Evolutionary conservation across 768 basidiomycete genomes (phyloP).

Genomic region (Xanthoconium purpureum): DNA sequence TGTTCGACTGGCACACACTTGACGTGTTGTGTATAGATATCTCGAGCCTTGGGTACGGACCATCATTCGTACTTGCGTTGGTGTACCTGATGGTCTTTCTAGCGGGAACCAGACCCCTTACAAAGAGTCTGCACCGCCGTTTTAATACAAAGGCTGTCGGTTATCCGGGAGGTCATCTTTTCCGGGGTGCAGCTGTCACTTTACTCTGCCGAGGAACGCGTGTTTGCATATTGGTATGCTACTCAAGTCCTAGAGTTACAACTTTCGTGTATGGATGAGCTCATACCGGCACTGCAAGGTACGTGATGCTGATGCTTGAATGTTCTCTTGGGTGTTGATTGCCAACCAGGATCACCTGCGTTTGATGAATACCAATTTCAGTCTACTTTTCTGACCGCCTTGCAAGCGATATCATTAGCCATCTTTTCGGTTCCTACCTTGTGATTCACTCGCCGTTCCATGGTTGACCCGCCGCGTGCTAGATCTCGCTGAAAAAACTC

Average conservation of each 20-base stretch:
- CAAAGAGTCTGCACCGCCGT: conserved; percentile 31
- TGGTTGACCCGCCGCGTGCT: not conserved
- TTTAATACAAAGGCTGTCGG: conserved; percentile 55
- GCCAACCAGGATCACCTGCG: conserved; percentile 22
- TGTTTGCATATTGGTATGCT: conserved; percentile 77
- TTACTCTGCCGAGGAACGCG: conserved; percentile 62
- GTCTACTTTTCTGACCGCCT: conserved; percentile 48
- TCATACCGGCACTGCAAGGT: conserved; percentile 39
- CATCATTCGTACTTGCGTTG: not conserved
- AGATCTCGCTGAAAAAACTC: conserved; percentile 50
- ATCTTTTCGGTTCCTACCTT: conserved; percentile 48
- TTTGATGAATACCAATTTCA: conserved; percentile 50
- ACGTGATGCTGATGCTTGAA: conserved; percentile 24
- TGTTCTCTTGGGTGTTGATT: not conserved
- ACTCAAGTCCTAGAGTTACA: conserved; percentile 56
- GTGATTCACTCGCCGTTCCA: not conserved
- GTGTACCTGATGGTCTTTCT: conserved; percentile 5
- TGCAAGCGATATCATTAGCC: conserved; percentile 54
- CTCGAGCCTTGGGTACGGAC: conserved; percentile 19
- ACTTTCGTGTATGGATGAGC: conserved; percentile 48
- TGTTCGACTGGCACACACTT: conserved; percentile 64
- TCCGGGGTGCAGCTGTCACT: conserved; percentile 78
- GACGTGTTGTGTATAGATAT: conserved; percentile 45
- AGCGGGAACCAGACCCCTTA: conserved; percentile 31
- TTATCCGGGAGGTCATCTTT: conserved; percentile 64